phyloP scores from a whole-genome alignment of 1,284 basidiomycete species.

The Ustilago crameri region DNA sequence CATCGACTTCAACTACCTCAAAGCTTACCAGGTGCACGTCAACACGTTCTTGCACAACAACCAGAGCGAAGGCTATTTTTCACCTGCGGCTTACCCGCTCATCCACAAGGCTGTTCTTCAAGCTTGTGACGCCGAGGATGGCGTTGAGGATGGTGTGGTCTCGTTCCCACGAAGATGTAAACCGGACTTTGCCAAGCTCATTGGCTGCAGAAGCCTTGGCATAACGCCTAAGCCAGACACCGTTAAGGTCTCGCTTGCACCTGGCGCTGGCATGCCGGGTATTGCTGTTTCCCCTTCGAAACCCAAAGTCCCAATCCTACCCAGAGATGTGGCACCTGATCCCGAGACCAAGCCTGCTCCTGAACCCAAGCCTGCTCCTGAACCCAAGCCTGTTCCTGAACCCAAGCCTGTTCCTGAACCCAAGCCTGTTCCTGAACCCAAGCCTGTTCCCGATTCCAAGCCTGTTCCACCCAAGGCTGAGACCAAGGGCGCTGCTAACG shows the following conservation, averaged over 20 bases:
- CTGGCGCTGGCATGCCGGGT: background rate
- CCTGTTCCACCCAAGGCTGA: background rate
- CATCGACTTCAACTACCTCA: conserved; percentile 43
- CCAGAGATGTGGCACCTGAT: conserved; percentile 5
- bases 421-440: background rate
- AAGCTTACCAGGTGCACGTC: conserved; percentile 52
- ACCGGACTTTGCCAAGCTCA: conserved; percentile 23
- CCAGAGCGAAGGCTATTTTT: conserved; percentile 23
- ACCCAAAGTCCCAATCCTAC: conserved; percentile 6
- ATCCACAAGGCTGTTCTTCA: conserved; percentile 37
- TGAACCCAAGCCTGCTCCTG: background rate
- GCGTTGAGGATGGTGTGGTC: conserved; percentile 44
- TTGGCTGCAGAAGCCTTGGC: conserved; percentile 23
- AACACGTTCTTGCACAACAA: conserved; percentile 31
- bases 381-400: background rate
- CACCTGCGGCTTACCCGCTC: conserved; percentile 20
- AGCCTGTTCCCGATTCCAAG: background rate
- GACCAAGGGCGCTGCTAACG: no score
- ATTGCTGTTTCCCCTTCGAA: background rate
- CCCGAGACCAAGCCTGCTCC: background rate
- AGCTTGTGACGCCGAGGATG: conserved; percentile 43
- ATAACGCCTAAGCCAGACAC: background rate
- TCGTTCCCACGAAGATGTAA: conserved; percentile 36
- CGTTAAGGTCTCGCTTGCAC: background rate
- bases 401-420: background rate